A percentile compares a stretch with the other conserved stretches of the same genome.
Conservation (phyloP, 192 early-diverging fungal genomes). For the Coemansia sp. region DNA sequence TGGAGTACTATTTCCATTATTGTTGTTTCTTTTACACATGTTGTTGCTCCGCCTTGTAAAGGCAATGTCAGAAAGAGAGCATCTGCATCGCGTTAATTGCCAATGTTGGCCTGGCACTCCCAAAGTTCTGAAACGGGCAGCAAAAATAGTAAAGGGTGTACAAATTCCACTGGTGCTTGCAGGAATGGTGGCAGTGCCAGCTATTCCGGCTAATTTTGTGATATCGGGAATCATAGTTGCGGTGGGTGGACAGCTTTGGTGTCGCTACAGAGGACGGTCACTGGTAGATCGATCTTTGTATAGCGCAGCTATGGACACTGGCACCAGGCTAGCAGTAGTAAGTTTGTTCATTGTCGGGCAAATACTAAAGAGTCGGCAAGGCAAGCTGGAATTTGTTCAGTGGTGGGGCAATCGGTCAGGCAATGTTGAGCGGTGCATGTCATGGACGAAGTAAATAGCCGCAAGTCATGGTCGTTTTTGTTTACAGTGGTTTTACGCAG, state of each 20-base stretch:
- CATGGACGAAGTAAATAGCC: not conserved
- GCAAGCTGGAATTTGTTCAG: constrained; percentile 34
- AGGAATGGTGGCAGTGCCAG: constrained; percentile 53
- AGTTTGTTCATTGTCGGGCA: constrained; percentile 40
- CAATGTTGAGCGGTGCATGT: constrained; percentile 40
- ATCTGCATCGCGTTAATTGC: not conserved
- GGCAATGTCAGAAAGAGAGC: not conserved
- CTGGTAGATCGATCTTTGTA: constrained; percentile 50
- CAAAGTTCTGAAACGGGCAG: not conserved
- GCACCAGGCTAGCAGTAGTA: constrained; percentile 35
- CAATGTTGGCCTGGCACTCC: not conserved
- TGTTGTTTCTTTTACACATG: constrained; percentile 10
- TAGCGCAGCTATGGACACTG: constrained; percentile 46
- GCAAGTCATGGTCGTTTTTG: not conserved
- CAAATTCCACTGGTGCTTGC: constrained; percentile 47
- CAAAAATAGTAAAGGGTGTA: constrained; percentile 13
- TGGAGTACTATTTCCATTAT: constrained; percentile 27
- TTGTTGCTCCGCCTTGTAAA: constrained; percentile 2
- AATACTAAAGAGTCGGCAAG: constrained; percentile 15
- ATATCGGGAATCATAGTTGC: constrained; percentile 39
- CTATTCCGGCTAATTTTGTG: constrained; percentile 48
- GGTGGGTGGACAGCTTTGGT: constrained; percentile 34
- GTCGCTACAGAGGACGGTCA: constrained; percentile 16
- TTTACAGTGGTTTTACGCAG: not conserved
- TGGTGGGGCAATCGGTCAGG: constrained; percentile 49